Evolutionary conservation across 1,284 basidiomycete genomes (phyloP).

Genomic region (Boletellus deceptivus): DNA sequence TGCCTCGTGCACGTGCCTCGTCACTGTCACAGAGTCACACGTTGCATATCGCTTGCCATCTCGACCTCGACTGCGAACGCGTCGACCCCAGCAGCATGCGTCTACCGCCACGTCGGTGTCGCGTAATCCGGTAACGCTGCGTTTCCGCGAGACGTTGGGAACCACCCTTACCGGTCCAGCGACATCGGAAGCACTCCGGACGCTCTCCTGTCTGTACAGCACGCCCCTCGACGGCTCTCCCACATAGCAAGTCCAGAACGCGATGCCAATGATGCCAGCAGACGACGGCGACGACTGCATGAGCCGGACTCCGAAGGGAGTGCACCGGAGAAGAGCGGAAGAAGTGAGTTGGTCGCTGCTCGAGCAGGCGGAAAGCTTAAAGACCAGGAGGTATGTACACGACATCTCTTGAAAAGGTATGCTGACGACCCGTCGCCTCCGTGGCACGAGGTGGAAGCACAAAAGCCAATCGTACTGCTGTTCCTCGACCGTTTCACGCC

Average conservation of each 20-base stretch:
- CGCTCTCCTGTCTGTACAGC: slow-evolving; percentile 76
- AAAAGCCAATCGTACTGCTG: slow-evolving; percentile 71
- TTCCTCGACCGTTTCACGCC: slow-evolving; percentile 89
- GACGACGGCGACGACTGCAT: slow-evolving; percentile 38
- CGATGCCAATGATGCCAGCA: too few relatives aligned
- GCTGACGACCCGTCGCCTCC: background rate
- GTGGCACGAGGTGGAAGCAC: slow-evolving; percentile 67
- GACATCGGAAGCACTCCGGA: slow-evolving; percentile 78
- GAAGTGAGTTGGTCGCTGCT: slow-evolving; percentile 81
- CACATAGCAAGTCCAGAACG: slow-evolving; percentile 12
- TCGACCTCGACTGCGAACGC: slow-evolving; percentile 3
- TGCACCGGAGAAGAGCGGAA: slow-evolving; percentile 39
- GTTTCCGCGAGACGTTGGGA: slow-evolving; percentile 87
- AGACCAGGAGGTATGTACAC: slow-evolving; percentile 68
- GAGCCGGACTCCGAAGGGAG: slow-evolving; percentile 15
- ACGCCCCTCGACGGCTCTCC: slow-evolving; percentile 1
- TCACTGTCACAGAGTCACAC: too few relatives aligned
- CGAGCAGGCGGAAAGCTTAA: slow-evolving; percentile 81
- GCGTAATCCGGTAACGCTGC: slow-evolving; percentile 71
- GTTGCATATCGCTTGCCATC: slow-evolving; percentile 15
- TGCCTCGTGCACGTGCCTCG: too few relatives aligned
- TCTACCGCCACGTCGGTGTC: slow-evolving; percentile 1
- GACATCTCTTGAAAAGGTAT: background rate
- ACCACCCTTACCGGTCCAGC: slow-evolving; percentile 81
- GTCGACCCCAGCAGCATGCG: slow-evolving; percentile 10